Base-by-base conservation (phyloP, 2,329 filamentous ascomycete genomes). In the Aureobasidium sp. region DNA sequence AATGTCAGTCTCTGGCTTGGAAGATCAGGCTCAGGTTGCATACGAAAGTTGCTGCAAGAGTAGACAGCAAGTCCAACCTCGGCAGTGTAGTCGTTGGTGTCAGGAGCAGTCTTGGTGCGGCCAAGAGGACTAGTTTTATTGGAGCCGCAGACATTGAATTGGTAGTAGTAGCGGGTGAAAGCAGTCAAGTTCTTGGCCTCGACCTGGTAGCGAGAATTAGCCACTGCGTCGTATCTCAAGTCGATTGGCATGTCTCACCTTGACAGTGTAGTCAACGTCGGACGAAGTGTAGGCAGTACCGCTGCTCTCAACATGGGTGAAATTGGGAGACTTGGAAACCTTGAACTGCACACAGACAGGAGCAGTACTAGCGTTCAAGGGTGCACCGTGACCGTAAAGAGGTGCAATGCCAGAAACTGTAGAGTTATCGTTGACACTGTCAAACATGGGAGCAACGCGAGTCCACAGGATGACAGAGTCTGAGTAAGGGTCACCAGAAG, bases 181-280 rank as follows among this genome's bases (percentile, higher is more conserved):
- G 87, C 79, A 57, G 82, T 75, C 44, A 90, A 71, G 15, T 81
- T 80, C 53, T 74, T 80, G 1, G 87, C 87, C 72, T 90, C 87
- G 15, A 89, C 82, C 80, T 86, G 58, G 26, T 3, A 26, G 1
- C 71, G 20, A 65, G 63, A 27, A 55, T 67, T 37, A 68, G 62
- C 44, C 53, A 13, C 1, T 15, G 32, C 12, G 17, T n/a, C 32
- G 52, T 8, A 23, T n/a, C 17, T 42, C 27, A 1, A 20, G n/a
- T 0, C 26, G 20, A 29, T 15, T 5, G 2, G 13, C 15, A 1
- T n/a, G 32, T 32, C 8, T 36, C 41, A 84, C 84, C 79, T 90
- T 90, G 64, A 90, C 77, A 0, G 88, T 91, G 70, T 86, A 91
- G 70, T 91, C 88, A 52, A 91, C 83, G 70, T 91, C 88, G 0